Evolutionary conservation across 148 eudicot species (phyloP), one percentile per base, ranked within the genome.

Genomic region (Spergularia marina): DNA sequence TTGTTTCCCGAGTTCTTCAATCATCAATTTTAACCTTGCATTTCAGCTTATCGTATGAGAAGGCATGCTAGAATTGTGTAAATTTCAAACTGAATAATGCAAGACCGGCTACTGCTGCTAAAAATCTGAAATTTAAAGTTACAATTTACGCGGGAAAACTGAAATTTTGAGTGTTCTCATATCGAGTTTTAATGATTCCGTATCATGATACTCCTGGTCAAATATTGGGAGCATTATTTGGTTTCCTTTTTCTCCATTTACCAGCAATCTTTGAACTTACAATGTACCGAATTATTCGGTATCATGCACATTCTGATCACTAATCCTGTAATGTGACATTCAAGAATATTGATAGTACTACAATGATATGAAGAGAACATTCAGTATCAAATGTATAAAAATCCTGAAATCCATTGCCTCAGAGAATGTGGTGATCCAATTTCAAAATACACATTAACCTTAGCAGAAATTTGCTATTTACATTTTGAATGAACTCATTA

Each of bases 271-370:
- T 6, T 44, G 7, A 0, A 44, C 10, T 4, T 44, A 44, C 40
- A 58, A 10, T 72, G 54, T 12, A 41, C 66, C 75, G 13, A 60
- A 72, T 72, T 60, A 72, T 58, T 39, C n/a, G 53, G 7, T 72
- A 57, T 58, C 61, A 3, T 40, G 16, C 65, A 72, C 75, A 41
- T 44, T 58, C 18, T 17, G 53, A 59, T 53, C 73, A 49, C 72
- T 25, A 6, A 25, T 39, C 73, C 56, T 53, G 13, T n/a, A 70
- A 70, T 25, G 49, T 23, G 60, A 30, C 47, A 53, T 53, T 70
- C 41, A 15, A 53, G 44, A 53, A 70, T 53, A 51, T 52, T 30
- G 60, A 30, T 58, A 18, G 12, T 18, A 25, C 66, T 62, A 1
- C 12, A 34, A 17, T 62, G 30, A 30, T 25, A 40, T 30, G 10